Percentiles rank a stretch among this genome's conserved stretches.
Conservation (phyloP, 1,139 yeast genomes). For the Yarrowia galli region DNA sequence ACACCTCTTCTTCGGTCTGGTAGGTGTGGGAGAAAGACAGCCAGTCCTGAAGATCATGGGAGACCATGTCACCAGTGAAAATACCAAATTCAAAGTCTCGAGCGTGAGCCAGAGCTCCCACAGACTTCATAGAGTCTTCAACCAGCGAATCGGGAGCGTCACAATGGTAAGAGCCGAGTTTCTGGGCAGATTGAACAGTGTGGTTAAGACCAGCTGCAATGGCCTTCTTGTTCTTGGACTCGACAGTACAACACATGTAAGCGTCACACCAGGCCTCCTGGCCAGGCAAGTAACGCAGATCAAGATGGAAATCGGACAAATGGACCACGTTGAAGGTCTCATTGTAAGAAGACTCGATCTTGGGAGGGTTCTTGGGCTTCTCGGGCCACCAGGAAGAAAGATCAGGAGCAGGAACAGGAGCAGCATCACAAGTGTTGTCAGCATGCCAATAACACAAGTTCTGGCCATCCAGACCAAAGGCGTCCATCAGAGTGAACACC, state of each 20-base stretch:
- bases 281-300: background rate
- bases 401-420: slow-evolving; percentile 54
- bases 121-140: background rate
- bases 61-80: slow-evolving; percentile 7
- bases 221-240: slow-evolving; percentile 41
- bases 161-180: background rate
- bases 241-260: background rate
- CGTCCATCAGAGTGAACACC: slow-evolving; percentile 56
- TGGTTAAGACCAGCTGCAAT: slow-evolving; percentile 48
- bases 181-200: slow-evolving; percentile 39
- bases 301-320: background rate
- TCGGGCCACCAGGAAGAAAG: slow-evolving; percentile 44
- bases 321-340: slow-evolving; percentile 5
- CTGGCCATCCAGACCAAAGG: slow-evolving; percentile 56
- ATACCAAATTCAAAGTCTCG: slow-evolving; percentile 4
- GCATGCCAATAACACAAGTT: slow-evolving; percentile 59
- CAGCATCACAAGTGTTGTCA: slow-evolving; percentile 52
- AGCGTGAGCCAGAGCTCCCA: background rate
- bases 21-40: background rate
- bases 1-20: background rate
- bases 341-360: slow-evolving; percentile 45
- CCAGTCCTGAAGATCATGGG: background rate
- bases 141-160: background rate
- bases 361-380: slow-evolving; percentile 38
- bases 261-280: background rate